These are phyloP conservation scores for Ophiostoma ulmi DNA, from an alignment of 2,329 filamentous ascomycete genomes.

Conservation along the genomic window DNA sequence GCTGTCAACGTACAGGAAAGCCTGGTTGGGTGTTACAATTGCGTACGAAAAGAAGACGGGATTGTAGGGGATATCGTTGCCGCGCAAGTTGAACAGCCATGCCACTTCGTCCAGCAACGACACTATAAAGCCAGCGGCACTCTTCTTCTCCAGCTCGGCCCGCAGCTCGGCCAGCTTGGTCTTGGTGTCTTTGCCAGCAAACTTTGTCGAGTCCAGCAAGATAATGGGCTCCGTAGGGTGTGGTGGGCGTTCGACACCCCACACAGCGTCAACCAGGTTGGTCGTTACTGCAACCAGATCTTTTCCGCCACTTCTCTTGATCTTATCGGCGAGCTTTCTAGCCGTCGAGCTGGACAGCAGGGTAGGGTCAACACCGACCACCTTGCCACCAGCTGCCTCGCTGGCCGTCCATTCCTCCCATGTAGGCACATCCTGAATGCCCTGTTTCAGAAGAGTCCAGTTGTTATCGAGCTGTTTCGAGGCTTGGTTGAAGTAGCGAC, in stretches of 20 bases:
- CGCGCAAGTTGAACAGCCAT: slow-evolving; percentile 96
- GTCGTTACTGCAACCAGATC: slow-evolving; percentile 68
- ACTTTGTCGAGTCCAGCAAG: slow-evolving; percentile 60
- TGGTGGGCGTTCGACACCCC: slow-evolving; percentile 67
- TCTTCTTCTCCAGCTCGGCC: slow-evolving; percentile 89
- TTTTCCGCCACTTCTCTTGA: slow-evolving; percentile 78
- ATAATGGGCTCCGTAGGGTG: slow-evolving; percentile 72
- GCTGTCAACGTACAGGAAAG: slow-evolving; percentile 78
- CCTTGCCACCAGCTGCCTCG: slow-evolving; percentile 78
- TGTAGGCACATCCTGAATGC: slow-evolving; percentile 86
- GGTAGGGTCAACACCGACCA: slow-evolving; percentile 84
- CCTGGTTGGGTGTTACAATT: slow-evolving; percentile 69
- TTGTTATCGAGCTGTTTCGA: slow-evolving; percentile 83
- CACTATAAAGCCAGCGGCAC: slow-evolving; percentile 78
- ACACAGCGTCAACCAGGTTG: slow-evolving; percentile 89
- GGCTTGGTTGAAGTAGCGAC: slow-evolving; percentile 97
- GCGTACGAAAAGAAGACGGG: slow-evolving; percentile 98
- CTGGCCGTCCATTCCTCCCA: slow-evolving; percentile 96
- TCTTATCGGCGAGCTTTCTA: slow-evolving; percentile 73
- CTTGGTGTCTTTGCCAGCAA: slow-evolving; percentile 74
- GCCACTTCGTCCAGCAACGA: slow-evolving; percentile 96
- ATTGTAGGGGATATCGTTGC: slow-evolving; percentile 94
- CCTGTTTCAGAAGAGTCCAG: slow-evolving; percentile 89
- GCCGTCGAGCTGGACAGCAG: slow-evolving; percentile 64
- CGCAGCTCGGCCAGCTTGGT: slow-evolving; percentile 80